These are phyloP conservation scores for Cryptomeria japonica DNA, from an alignment of 75 land plant genomes.

Conservation along the genomic window DNA sequence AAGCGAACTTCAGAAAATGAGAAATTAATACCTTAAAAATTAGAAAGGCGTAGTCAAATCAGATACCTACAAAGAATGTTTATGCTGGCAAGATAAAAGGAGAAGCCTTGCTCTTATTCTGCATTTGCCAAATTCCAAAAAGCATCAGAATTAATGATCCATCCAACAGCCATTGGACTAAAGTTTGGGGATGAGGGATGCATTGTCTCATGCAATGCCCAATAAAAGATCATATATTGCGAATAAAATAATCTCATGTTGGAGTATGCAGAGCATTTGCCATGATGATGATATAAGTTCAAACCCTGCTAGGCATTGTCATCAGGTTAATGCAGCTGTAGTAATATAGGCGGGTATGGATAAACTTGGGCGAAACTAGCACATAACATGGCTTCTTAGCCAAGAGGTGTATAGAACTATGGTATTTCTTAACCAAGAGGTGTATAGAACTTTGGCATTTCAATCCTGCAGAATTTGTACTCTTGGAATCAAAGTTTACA, in stretches of 20 bases:
- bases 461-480: too few species aligned
- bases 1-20: neutral
- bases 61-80: neutral
- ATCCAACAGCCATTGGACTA: too few species aligned
- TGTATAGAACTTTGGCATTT: too few species aligned
- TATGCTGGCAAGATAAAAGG: neutral
- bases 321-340: neutral
- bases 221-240: neutral
- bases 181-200: neutral
- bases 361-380: too few species aligned
- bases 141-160: neutral
- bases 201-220: slow-evolving; percentile 3
- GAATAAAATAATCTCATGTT: neutral
- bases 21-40: neutral
- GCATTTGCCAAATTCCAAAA: neutral
- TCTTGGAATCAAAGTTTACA: too few species aligned
- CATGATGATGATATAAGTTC: neutral
- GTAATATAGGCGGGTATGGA: neutral
- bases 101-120: neutral
- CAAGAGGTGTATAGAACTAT: too few species aligned
- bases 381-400: too few species aligned
- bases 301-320: neutral
- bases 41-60: neutral
- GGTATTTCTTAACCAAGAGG: too few species aligned
- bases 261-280: neutral